Conservation (phyloP, 768 basidiomycete genomes). For the Agrocybe praecox region DNA sequence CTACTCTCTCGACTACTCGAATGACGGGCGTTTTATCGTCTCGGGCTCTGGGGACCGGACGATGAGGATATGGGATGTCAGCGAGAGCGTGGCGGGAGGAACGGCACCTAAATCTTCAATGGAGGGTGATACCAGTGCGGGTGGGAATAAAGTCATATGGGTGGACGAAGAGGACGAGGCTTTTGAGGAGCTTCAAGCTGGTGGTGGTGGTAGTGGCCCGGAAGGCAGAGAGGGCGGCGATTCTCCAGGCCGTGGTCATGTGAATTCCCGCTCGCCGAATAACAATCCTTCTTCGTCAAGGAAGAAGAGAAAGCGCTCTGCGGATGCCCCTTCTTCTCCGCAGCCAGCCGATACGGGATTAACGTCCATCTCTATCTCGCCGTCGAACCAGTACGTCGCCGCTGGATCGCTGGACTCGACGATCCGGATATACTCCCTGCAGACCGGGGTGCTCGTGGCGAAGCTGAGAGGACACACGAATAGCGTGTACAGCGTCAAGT, state of each 20-base stretch:
- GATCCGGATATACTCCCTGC: slow-evolving; percentile 80
- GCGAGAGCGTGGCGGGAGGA: background rate
- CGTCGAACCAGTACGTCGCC: slow-evolving; percentile 66
- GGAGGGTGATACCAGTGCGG: slow-evolving; percentile 45
- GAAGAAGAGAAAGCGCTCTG: no score
- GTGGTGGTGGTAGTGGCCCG: no score
- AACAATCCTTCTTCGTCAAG: no score
- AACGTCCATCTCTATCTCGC: slow-evolving; percentile 79
- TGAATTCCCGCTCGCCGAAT: no score
- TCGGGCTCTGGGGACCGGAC: slow-evolving; percentile 82
- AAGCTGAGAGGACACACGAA: slow-evolving; percentile 78
- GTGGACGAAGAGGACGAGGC: no score
- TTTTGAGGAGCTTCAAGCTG: no score
- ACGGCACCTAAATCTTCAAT: slow-evolving; percentile 26
- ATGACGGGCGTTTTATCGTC: slow-evolving; percentile 82
- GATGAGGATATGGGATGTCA: slow-evolving; percentile 49
- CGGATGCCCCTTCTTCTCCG: no score
- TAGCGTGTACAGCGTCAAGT: slow-evolving; percentile 88
- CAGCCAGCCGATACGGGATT: slow-evolving; percentile 55
- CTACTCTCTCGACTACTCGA: slow-evolving; percentile 90
- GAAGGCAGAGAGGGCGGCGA: no score
- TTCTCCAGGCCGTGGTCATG: no score
- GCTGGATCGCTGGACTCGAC: slow-evolving; percentile 75
- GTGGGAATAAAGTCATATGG: background rate
- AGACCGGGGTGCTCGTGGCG: slow-evolving; percentile 70